phyloP scores from a whole-genome alignment of 73 alveolate genomes.

The Paramecium biaurelia region DNA sequence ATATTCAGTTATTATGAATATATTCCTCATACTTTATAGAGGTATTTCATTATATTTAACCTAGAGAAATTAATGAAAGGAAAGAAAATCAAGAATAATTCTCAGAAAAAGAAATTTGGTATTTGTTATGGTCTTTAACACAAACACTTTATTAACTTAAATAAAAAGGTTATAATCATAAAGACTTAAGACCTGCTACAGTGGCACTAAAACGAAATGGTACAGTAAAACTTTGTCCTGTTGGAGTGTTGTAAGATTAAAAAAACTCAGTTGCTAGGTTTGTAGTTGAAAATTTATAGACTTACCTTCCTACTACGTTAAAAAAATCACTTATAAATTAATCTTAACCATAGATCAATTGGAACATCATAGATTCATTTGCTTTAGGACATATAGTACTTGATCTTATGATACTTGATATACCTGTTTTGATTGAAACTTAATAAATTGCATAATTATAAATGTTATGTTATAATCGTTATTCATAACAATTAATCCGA shows the following conservation, averaged over 20 bases:
- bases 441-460: not conserved
- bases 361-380: not conserved
- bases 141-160: not conserved
- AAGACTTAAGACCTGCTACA: not conserved
- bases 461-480: not conserved
- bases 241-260: not conserved
- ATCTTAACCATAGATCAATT: not conserved
- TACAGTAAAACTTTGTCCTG: not conserved
- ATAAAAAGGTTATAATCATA: not conserved
- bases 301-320: not conserved
- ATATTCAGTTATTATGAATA: not conserved
- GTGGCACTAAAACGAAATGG: not conserved
- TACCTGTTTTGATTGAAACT: not conserved
- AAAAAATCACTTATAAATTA: not conserved
- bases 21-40: not conserved
- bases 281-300: not conserved
- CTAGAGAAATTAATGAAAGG: not conserved
- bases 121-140: not conserved
- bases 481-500: not conserved
- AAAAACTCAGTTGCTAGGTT: not conserved
- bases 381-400: not conserved
- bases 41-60: not conserved
- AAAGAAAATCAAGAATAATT: not conserved
- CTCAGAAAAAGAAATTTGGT: slow-evolving; percentile 28
- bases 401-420: not conserved